These are phyloP conservation scores for Pythium graminicola DNA, from an alignment of 352 stramenopile genomes.

Conservation along the genomic window DNA sequence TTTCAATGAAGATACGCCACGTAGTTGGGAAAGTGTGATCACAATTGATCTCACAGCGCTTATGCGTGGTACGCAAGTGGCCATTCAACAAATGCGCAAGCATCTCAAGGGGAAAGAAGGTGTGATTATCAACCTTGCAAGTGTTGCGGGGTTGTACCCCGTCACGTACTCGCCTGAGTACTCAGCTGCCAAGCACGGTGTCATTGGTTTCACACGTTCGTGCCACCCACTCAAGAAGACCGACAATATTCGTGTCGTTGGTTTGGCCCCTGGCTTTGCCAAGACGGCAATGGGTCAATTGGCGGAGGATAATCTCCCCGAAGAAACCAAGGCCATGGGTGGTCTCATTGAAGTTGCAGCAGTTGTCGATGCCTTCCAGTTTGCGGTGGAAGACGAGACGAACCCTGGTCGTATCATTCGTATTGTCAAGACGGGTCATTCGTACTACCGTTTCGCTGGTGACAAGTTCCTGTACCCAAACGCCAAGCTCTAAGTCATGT, in stretches of 20 bases:
- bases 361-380: constrained; percentile 51
- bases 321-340: constrained; percentile 53
- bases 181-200: constrained; percentile 60
- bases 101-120: constrained; percentile 52
- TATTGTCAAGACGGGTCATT: constrained; percentile 39
- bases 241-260: constrained; percentile 66
- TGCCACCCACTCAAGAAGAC: constrained; percentile 50
- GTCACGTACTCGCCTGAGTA: constrained; percentile 62
- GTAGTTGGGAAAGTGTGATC: constrained; percentile 56
- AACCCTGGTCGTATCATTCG: constrained; percentile 56
- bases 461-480: constrained; percentile 66
- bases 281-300: constrained; percentile 57
- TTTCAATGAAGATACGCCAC: constrained; percentile 30
- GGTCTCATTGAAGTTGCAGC: constrained; percentile 32
- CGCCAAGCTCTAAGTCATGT: constrained; percentile 45
- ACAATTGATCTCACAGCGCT: constrained; percentile 66
- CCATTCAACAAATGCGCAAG: constrained; percentile 53
- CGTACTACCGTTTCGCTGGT: constrained; percentile 60
- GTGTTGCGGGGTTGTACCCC: constrained; percentile 47
- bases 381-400: constrained; percentile 38
- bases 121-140: constrained; percentile 67
- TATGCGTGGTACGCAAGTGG: constrained; percentile 61
- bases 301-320: constrained; percentile 28
- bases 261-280: constrained; percentile 58
- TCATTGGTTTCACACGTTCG: constrained; percentile 69